Evolutionary conservation across 192 early-diverging fungal genomes (phyloP), one percentile per base, ranked within the genome.

Genomic region (Borealophlyctis nickersoniae): DNA sequence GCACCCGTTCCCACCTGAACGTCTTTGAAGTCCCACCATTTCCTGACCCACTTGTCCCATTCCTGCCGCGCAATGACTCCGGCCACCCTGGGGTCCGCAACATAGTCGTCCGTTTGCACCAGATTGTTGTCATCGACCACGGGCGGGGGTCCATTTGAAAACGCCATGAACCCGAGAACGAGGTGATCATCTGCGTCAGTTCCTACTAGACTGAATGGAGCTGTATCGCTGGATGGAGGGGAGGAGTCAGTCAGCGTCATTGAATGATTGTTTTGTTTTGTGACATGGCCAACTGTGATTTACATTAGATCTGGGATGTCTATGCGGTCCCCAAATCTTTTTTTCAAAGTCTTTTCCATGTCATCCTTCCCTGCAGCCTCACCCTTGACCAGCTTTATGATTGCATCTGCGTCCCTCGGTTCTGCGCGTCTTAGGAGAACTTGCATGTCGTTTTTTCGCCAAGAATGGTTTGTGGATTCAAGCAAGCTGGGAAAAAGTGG

Each of bases 281-380:
- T n/a, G n/a, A n/a, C n/a, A n/a, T n/a, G n/a, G n/a, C n/a, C n/a
- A n/a, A n/a, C n/a, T n/a, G 22, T 31, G 5, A 36, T 51, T 35
- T 51, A 81, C 79, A 81, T 73, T 28, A 77, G 30, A 16, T 69
- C 56, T 29, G 62, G 24, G 31, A 81, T 49, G 50, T 73, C 71
- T 34, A 71, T 64, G 35, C 30, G 19, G 5, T 67, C 72, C 2
- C 79, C 79, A 52, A 71, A 81, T 26, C 79, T 33, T 31, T 64
- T 56, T 29, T 73, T 66, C 29, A 81, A 33, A n/a, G 65, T 69
- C 31, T 54, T 28, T 28, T 66, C 65, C 26, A 67, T 33, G 13
- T 77, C 75, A 50, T 73, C 74, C 24, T 56, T 52, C 3, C 63
- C 68, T 23, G 45, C 19, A 26, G 35, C 31, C 3, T 55, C 71